Evolutionary conservation across 108 stramenopile species (phyloP).

Genomic region (Cyclotella baltica): DNA sequence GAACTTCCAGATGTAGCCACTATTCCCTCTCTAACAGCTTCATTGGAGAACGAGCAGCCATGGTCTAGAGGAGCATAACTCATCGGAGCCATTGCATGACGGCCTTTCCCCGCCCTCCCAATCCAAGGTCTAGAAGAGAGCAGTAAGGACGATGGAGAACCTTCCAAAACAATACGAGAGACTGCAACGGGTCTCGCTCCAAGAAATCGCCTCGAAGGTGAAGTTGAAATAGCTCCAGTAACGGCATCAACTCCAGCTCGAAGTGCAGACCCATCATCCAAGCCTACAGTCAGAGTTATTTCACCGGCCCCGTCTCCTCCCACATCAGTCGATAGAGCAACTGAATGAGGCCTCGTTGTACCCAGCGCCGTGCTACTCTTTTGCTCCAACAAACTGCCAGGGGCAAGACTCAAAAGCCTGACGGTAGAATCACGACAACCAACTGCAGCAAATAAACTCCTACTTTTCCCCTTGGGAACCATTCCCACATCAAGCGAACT

Average conservation of each 20-base stretch:
- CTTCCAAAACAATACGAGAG: constrained; percentile 81
- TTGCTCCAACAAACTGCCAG: constrained; percentile 63
- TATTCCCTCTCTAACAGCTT: constrained; percentile 92
- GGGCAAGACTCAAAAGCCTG: constrained; percentile 89
- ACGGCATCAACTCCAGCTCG: constrained; percentile 86
- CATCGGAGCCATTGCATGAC: constrained; percentile 90
- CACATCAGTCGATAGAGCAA: constrained; percentile 43
- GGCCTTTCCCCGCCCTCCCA: constrained; percentile 67
- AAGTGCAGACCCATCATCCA: constrained; percentile 91
- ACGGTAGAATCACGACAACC: constrained; percentile 93
- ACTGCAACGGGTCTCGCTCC: constrained; percentile 93
- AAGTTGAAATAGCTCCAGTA: constrained; percentile 89
- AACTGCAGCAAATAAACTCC: constrained; percentile 89
- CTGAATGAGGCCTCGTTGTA: constrained; percentile 74
- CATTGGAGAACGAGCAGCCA: constrained; percentile 91
- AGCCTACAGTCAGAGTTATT: constrained; percentile 84
- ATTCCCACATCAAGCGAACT: constrained; percentile 92
- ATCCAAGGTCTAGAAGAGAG: constrained; percentile 96
- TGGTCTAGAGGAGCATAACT: constrained; percentile 94
- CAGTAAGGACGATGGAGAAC: constrained; percentile 77
- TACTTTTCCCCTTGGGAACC: constrained; percentile 79
- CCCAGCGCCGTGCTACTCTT: constrained; percentile 68
- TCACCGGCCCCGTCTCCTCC: constrained; percentile 54
- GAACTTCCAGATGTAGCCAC: constrained; percentile 94
- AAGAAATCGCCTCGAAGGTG: constrained; percentile 91